phyloP scores from a whole-genome alignment of 2,329 filamentous ascomycete genomes.

The Rhynchosporium graminicola region DNA sequence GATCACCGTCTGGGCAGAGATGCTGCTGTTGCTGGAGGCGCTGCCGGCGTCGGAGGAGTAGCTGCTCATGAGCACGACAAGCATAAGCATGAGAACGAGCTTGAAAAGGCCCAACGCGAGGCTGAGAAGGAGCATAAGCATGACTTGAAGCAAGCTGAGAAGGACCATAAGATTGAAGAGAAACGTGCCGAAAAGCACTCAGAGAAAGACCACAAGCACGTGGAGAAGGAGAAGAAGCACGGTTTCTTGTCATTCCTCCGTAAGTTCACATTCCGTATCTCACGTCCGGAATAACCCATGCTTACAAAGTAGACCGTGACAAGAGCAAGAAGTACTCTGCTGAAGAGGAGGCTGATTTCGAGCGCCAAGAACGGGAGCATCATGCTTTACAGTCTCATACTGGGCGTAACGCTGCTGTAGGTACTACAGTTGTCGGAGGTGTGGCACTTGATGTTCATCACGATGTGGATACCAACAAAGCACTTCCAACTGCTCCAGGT shows the following conservation, averaged over 20 bases:
- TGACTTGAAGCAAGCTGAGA: slow-evolving; percentile 24
- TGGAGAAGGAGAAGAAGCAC: slow-evolving; percentile 24
- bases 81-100: slow-evolving; percentile 27
- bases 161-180: slow-evolving; percentile 23
- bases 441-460: slow-evolving; percentile 27
- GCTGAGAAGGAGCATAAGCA: slow-evolving; percentile 26
- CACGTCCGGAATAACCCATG: background rate
- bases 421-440: slow-evolving; percentile 22
- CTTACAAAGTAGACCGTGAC: slow-evolving; percentile 32
- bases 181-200: slow-evolving; percentile 21
- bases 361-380: slow-evolving; percentile 33
- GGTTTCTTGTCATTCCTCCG: slow-evolving; percentile 34
- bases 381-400: slow-evolving; percentile 26
- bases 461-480: slow-evolving; percentile 19
- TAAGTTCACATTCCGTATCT: slow-evolving; percentile 20
- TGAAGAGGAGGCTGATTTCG: slow-evolving; percentile 36
- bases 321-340: slow-evolving; percentile 35
- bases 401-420: slow-evolving; percentile 30
- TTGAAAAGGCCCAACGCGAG: slow-evolving; percentile 20
- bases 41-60: slow-evolving; percentile 20
- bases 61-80: slow-evolving; percentile 28
- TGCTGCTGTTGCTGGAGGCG: slow-evolving; percentile 24
- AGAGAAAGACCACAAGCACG: slow-evolving; percentile 18
- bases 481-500: slow-evolving; percentile 24
- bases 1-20: slow-evolving; percentile 28